Conservation (phyloP, 2,329 filamentous ascomycete genomes). For the Pseudopithomyces chartarum region DNA sequence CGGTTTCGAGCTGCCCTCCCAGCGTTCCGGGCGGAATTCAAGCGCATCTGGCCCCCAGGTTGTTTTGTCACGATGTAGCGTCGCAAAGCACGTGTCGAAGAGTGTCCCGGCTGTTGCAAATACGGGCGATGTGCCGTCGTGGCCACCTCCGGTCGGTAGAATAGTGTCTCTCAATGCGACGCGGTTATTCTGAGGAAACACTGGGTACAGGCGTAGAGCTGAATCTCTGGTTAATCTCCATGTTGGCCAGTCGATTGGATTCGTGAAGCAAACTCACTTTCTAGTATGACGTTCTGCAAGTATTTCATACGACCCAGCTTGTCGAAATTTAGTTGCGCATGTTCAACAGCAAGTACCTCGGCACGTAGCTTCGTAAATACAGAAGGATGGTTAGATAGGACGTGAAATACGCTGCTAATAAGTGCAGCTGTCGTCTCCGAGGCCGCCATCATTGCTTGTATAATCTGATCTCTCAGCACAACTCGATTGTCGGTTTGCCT, state of each 20-base stretch:
- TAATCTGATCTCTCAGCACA: conserved; percentile 2
- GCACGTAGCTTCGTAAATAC: not conserved
- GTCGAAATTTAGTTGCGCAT: not conserved
- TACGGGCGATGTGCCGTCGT: conserved; percentile 1
- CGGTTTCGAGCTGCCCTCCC: conserved; percentile 20
- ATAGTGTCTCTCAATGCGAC: conserved; percentile 12
- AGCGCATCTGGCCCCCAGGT: conserved; percentile 45
- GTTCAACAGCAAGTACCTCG: not conserved
- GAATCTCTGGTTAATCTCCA: not conserved
- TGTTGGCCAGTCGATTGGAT: not conserved
- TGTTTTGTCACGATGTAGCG: conserved; percentile 30
- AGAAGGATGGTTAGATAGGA: not conserved
- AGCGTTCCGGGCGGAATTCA: conserved; percentile 45
- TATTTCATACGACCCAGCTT: not conserved
- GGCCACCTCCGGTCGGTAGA: conserved; percentile 17
- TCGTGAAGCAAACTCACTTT: not conserved
- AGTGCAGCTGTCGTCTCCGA: conserved; percentile 5
- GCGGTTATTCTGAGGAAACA: conserved; percentile 14
- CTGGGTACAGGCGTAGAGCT: conserved; percentile 17
- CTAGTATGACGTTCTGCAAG: not conserved
- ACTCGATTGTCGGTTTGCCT: not conserved
- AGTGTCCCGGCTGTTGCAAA: conserved; percentile 12
- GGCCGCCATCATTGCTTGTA: conserved; percentile 6
- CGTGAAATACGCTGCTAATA: not conserved
- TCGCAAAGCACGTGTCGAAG: conserved; percentile 8